Conservation (phyloP, 352 stramenopile species). For the Phytophthora pistaciae region DNA sequence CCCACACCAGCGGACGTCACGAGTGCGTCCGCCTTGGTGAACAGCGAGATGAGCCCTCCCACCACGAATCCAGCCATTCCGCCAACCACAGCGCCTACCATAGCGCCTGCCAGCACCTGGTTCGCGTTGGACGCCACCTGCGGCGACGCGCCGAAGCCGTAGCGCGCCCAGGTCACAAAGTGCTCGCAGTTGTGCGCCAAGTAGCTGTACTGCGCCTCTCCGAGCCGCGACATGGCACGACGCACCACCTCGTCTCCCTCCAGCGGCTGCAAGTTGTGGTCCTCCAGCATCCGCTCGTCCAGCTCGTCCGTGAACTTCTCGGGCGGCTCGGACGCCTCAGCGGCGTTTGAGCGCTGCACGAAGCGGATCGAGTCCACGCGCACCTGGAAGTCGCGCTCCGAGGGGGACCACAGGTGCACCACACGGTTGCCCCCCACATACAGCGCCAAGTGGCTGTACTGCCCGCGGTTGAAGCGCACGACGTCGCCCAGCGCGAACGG, state of each 20-base stretch:
- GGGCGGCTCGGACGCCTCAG: slow-evolving; percentile 17
- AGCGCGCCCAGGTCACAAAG: slow-evolving; percentile 81
- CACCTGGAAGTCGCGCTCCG: slow-evolving; percentile 55
- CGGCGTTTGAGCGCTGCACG: slow-evolving; percentile 27
- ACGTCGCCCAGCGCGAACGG: slow-evolving; percentile 52
- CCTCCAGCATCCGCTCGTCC: slow-evolving; percentile 58
- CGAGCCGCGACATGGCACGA: slow-evolving; percentile 57
- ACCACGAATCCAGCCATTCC: slow-evolving; percentile 69
- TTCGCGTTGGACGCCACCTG: slow-evolving; percentile 66
- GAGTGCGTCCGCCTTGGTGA: slow-evolving; percentile 67
- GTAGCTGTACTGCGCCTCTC: slow-evolving; percentile 62
- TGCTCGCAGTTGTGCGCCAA: slow-evolving; percentile 79
- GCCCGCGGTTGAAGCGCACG: slow-evolving; percentile 68
- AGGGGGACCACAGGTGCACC: slow-evolving; percentile 73
- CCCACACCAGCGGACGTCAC: slow-evolving; percentile 45
- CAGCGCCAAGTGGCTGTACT: slow-evolving; percentile 73
- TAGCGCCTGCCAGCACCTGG: slow-evolving; percentile 66
- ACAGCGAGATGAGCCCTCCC: slow-evolving; percentile 66
- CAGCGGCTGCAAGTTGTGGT: slow-evolving; percentile 55
- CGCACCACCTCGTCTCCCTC: slow-evolving; percentile 48
- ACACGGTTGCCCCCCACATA: slow-evolving; percentile 57
- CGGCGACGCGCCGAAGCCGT: slow-evolving; percentile 62
- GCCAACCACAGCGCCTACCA: slow-evolving; percentile 67
- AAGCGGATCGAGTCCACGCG: slow-evolving; percentile 68
- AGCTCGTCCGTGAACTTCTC: slow-evolving; percentile 55